Percentiles rank a stretch among this genome's conserved stretches.
These are phyloP conservation scores for Claviceps quebecensis DNA, from an alignment of 2,329 filamentous ascomycete genomes.

Conservation along the genomic window DNA sequence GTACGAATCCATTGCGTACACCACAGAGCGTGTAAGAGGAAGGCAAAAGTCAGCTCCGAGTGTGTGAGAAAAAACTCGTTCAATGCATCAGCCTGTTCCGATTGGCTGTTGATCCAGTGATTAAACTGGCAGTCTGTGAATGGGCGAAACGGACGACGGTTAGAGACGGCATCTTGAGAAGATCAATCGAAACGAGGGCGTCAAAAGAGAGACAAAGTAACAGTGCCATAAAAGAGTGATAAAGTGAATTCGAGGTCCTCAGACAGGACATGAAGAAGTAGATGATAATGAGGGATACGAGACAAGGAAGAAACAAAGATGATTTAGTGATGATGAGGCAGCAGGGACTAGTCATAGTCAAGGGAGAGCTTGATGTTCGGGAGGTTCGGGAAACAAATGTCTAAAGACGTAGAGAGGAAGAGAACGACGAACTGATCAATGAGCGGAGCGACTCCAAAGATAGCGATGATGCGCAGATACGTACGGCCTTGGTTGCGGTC, in stretches of 20 bases:
- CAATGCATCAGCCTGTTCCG: slow-evolving; percentile 4
- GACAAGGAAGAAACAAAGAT: slow-evolving; percentile 1
- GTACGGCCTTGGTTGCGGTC: slow-evolving; percentile 4
- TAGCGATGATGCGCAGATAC: slow-evolving; percentile 12
- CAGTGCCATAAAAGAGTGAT: background rate
- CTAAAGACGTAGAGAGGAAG: slow-evolving; percentile 7
- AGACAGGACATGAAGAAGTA: slow-evolving; percentile 5
- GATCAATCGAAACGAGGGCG: slow-evolving; percentile 11
- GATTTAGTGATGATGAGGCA: background rate
- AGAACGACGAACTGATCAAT: slow-evolving; percentile 21
- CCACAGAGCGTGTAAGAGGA: background rate
- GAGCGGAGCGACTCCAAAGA: slow-evolving; percentile 13
- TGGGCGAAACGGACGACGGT: slow-evolving; percentile 36
- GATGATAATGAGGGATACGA: slow-evolving; percentile 6
- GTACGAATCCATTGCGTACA: slow-evolving; percentile 37
- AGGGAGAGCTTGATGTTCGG: slow-evolving; percentile 6
- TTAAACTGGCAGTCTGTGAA: slow-evolving; percentile 28
- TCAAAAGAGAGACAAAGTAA: slow-evolving; percentile 10
- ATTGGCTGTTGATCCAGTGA: slow-evolving; percentile 6
- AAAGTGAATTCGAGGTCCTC: slow-evolving; percentile 1
- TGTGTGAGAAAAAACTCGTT: background rate
- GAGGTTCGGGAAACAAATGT: slow-evolving; percentile 5
- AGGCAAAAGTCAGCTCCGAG: background rate
- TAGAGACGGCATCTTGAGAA: slow-evolving; percentile 36
- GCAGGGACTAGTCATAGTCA: background rate